Percentiles rank a stretch among this genome's conserved stretches.
These are phyloP conservation scores for Candida andamanensis DNA, from an alignment of 805 yeast genomes.

Conservation along the genomic window DNA sequence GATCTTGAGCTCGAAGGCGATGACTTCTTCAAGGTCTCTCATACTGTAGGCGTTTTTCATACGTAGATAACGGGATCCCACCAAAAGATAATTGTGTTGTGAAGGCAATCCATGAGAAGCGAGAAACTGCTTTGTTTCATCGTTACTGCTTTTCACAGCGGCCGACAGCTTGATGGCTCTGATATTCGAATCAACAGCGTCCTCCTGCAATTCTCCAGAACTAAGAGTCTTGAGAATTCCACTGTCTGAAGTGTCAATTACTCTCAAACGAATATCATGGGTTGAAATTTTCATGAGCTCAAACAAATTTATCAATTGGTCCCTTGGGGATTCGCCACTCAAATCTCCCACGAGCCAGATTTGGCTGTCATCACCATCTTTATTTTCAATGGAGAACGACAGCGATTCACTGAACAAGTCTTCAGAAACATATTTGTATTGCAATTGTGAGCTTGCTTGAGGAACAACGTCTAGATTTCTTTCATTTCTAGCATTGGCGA, in stretches of 20 bases:
- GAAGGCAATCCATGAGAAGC: constrained; percentile 26
- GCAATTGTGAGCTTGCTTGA: constrained; percentile 24
- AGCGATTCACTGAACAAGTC: constrained; percentile 22
- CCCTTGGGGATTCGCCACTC: constrained; percentile 14
- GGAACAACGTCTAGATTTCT: constrained; percentile 44
- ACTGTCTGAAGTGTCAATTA: constrained; percentile 22
- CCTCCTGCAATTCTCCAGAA: constrained; percentile 3
- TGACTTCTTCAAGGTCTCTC: constrained; percentile 31
- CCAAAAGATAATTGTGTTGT: constrained; percentile 34
- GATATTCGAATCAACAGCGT: not conserved
- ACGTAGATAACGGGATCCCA: constrained; percentile 53
- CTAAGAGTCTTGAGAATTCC: constrained; percentile 2
- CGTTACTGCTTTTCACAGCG: not conserved
- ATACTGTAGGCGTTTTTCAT: constrained; percentile 15
- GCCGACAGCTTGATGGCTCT: not conserved
- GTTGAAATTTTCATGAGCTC: constrained; percentile 17
- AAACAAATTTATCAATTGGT: constrained; percentile 30
- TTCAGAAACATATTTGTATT: constrained; percentile 24
- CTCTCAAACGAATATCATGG: constrained; percentile 33
- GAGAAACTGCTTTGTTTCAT: constrained; percentile 16
- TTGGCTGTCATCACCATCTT: not conserved
- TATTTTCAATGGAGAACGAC: constrained; percentile 20
- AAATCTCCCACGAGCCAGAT: constrained; percentile 59
- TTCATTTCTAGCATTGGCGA: constrained; percentile 32
- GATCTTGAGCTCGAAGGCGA: constrained; percentile 44